phyloP scores from a whole-genome alignment of 352 stramenopile genomes.

The Pythium rhizo-oryzae region DNA sequence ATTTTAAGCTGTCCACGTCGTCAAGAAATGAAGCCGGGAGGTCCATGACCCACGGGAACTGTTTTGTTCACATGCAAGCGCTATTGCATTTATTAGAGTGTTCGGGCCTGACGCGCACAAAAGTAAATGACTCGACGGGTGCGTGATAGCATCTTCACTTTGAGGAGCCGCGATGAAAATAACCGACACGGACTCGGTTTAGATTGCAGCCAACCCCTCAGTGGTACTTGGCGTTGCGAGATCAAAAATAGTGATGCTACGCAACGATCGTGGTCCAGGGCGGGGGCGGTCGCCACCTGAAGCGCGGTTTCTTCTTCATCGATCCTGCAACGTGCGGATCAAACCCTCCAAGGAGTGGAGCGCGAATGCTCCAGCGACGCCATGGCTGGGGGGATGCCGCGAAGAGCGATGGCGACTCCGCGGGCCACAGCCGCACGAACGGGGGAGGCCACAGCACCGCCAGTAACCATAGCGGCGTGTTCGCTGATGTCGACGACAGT shows the following conservation, averaged over 20 bases:
- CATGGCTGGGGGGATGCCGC: slow-evolving; percentile 12
- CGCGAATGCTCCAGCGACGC: slow-evolving; percentile 9
- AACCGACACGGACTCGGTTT: not conserved
- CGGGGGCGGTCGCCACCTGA: not conserved
- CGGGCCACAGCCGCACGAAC: slow-evolving; percentile 4
- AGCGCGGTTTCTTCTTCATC: not conserved
- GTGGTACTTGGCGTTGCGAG: not conserved
- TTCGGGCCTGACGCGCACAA: no score
- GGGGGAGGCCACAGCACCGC: slow-evolving; percentile 10
- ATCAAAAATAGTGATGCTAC: not conserved
- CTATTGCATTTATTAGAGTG: no score
- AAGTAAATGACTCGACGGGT: no score
- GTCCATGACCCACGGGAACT: no score
- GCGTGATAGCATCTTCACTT: no score
- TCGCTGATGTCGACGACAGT: slow-evolving; percentile 21
- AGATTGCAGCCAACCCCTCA: not conserved
- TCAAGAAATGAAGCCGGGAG: no score
- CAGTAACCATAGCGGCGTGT: slow-evolving; percentile 22
- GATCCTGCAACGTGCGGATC: not conserved
- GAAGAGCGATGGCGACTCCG: not conserved
- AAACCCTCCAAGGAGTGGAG: not conserved
- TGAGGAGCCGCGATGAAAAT: not conserved
- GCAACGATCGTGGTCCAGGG: not conserved
- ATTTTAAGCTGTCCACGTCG: not conserved
- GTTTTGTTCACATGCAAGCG: no score